phyloP scores from a whole-genome alignment of 1,284 basidiomycete species.

The Exobasidium rhododendri region DNA sequence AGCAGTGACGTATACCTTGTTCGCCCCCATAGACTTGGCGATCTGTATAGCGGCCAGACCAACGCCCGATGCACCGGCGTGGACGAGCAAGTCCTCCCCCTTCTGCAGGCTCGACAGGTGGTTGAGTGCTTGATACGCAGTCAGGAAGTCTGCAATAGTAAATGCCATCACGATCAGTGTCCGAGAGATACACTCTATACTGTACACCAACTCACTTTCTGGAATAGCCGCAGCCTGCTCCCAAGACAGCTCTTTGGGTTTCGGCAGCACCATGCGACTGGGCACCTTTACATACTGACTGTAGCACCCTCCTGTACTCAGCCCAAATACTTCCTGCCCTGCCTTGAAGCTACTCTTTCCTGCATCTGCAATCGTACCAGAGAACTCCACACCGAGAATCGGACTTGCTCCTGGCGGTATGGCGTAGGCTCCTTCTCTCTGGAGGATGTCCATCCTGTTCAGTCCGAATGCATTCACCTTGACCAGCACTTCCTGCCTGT shows the following conservation, averaged over 20 bases:
- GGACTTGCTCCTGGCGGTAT: conserved; percentile 71
- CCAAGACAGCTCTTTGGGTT: conserved; percentile 75
- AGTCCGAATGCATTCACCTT: conserved; percentile 41
- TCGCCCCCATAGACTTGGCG: conserved; percentile 68
- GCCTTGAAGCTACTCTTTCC: conserved; percentile 60
- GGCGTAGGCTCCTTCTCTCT: conserved; percentile 58
- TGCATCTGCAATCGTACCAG: conserved; percentile 55
- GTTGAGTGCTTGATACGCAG: conserved; percentile 48
- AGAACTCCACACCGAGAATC: conserved; percentile 89
- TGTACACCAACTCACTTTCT: conserved; percentile 22
- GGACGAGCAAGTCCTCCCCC: conserved; percentile 74
- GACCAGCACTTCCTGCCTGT: background rate
- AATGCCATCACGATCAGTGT: background rate
- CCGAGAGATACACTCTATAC: background rate
- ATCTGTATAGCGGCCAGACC: conserved; percentile 88
- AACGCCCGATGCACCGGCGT: conserved; percentile 67
- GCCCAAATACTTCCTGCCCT: conserved; percentile 82
- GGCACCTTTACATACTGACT: conserved; percentile 78
- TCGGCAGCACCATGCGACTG: conserved; percentile 69
- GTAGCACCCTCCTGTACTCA: conserved; percentile 72
- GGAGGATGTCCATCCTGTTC: conserved; percentile 53
- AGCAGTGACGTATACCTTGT: conserved; percentile 63
- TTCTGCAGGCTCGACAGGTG: conserved; percentile 56
- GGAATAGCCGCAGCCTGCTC: conserved; percentile 62
- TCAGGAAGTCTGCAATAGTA: conserved; percentile 28